Evolutionary conservation across 495 filamentous ascomycete genomes (phyloP).

Genomic region (Xylaria intraflava): DNA sequence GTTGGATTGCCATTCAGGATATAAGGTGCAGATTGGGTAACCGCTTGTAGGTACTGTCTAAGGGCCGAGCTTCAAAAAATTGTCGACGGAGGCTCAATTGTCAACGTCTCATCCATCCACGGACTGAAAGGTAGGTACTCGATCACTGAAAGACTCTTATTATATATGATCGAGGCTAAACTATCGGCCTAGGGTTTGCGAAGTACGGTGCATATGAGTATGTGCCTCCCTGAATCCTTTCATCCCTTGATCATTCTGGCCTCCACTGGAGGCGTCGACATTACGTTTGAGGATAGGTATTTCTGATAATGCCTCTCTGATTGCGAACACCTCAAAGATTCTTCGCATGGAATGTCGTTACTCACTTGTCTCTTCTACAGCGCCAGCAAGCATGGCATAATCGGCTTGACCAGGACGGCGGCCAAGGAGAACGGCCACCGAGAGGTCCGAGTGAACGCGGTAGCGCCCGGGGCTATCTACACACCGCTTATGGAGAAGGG

Average conservation of each 20-base stretch:
- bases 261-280: not conserved
- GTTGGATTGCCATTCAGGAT: not conserved
- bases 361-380: constrained; percentile 1
- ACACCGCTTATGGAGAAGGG: constrained; percentile 45
- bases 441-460: constrained; percentile 52
- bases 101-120: constrained; percentile 52
- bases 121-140: constrained; percentile 48
- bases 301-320: not conserved
- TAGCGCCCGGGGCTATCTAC: constrained; percentile 51
- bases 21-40: constrained; percentile 4
- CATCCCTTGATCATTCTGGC: not conserved
- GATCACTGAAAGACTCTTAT: not conserved
- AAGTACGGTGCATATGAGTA: constrained; percentile 45
- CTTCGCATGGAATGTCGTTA: not conserved
- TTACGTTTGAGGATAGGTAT: not conserved
- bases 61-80: constrained; percentile 48
- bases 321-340: not conserved
- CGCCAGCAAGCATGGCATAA: constrained; percentile 50
- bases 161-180: constrained; percentile 6
- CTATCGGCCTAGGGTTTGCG: constrained; percentile 25
- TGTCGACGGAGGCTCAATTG: constrained; percentile 43
- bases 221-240: not conserved
- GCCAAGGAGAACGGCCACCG: constrained; percentile 51
- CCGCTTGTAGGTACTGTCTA: constrained; percentile 31
- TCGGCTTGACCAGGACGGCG: constrained; percentile 52